Base-by-base conservation (phyloP, 208 protist genomes). In the Angomonas deanei region DNA sequence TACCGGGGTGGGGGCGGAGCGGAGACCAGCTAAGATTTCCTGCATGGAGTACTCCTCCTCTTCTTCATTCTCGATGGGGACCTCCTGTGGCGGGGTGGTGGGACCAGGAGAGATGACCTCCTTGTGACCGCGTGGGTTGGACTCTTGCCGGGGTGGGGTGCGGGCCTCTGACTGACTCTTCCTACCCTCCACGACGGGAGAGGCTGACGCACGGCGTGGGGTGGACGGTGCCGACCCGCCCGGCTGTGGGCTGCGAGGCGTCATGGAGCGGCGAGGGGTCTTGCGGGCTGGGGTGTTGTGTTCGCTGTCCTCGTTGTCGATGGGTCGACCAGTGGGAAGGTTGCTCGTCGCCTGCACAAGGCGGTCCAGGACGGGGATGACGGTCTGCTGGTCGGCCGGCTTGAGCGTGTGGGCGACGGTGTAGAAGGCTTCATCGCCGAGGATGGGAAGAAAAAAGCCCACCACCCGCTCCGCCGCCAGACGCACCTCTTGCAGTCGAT, bases 401-500 rank as follows among this genome's bases (percentile, higher is more conserved):
- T 90, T 91, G 23, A 95, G 72, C 31, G 68, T 70, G 34, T 86
- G 61, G 27, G 86, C 74, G 50, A 61, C 67, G 10, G 78, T 72
- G 15, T 82, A 57, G 33, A 95, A 68, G 3, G 70, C 54, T 28
- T 92, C 83, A 11, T 87, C 76, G 26, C 89, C 86, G 17, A 88
- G 58, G 50, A 89, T 68, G 21, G 78, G 71, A 21, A 91, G 30
- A 28, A 91, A 70, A 61, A 79, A 75, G 24, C 84, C 79, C 47
- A 93, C 74, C 28, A 91, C 81, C 62, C 74, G 70, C 70, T 96
- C 86, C 1, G 89, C 89, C 0, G 82, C 71, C 17, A 78, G 34
- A 34, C 89, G 86, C 27, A 96, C 89, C 24, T 93, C 86, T 39
- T 80, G 70, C 55, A 90, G 79, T 34, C 89, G 89, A 67, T 91